Percentiles rank a stretch among this genome's conserved stretches.
Conservation (phyloP, 1,284 basidiomycete genomes). For the Coniophora puteana region DNA sequence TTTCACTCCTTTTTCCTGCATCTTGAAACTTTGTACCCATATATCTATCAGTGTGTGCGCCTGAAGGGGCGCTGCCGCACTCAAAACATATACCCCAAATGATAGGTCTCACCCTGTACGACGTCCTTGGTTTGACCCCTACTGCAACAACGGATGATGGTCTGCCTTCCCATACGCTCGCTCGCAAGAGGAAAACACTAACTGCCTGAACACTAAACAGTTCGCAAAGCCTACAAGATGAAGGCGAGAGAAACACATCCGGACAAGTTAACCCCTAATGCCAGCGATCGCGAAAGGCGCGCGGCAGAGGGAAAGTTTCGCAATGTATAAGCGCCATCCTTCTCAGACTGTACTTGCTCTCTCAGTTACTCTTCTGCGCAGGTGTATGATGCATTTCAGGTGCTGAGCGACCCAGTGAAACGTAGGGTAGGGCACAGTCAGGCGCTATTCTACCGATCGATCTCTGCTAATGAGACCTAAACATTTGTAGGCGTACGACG, state of each 20-base stretch:
- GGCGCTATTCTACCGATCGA: constrained; percentile 2
- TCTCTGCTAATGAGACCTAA: constrained; percentile 2
- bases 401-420: constrained; percentile 45
- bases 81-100: constrained; percentile 16
- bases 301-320: constrained; percentile 50
- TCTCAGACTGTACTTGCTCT: constrained; percentile 14
- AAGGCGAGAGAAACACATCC: constrained; percentile 63
- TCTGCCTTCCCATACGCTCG: constrained; percentile 21
- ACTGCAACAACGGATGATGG: constrained; percentile 33
- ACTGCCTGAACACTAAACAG: constrained; percentile 26
- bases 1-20: too few species aligned
- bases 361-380: constrained; percentile 12
- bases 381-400: constrained; percentile 41
- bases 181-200: too few species aligned
- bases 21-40: neutral
- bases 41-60: too few species aligned
- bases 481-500: constrained; percentile 55
- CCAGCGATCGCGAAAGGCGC: constrained; percentile 42
- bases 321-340: constrained; percentile 26
- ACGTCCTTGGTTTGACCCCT: constrained; percentile 26
- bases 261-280: constrained; percentile 52
- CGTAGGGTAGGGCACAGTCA: constrained; percentile 57
- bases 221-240: constrained; percentile 59
- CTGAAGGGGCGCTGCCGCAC: too few species aligned
- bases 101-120: constrained; percentile 29